These are phyloP conservation scores for Lenwebbia sp. DNA, from an alignment of 345 rosid genomes.

Conservation along the genomic window DNA sequence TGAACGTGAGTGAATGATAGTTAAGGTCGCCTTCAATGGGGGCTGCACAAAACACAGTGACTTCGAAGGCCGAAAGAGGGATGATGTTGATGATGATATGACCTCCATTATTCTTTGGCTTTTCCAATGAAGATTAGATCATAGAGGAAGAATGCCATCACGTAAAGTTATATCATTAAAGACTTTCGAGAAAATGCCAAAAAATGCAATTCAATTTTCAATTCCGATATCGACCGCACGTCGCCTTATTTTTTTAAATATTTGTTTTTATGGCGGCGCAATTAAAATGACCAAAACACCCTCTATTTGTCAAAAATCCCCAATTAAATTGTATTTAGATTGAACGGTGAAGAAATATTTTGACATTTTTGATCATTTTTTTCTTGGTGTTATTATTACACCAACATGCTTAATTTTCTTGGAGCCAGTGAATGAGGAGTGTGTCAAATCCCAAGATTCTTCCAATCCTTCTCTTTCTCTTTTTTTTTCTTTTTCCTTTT, in stretches of 20 bases:
- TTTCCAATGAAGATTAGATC: not conserved
- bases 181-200: not conserved
- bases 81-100: not conserved
- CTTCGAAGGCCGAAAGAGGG: not conserved
- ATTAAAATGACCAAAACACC: not conserved
- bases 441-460: constrained; percentile 30
- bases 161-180: not conserved
- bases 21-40: constrained; percentile 2
- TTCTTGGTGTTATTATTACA: constrained; percentile 5
- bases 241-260: not conserved
- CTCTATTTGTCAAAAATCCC: not conserved
- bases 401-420: constrained; percentile 9
- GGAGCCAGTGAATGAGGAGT: constrained; percentile 24
- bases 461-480: constrained; percentile 5
- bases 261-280: not conserved
- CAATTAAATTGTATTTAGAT: not conserved
- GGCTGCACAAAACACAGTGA: constrained; percentile 29
- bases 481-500: not conserved
- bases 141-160: not conserved
- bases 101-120: not conserved
- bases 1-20: constrained; percentile 10
- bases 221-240: not conserved
- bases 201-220: not conserved
- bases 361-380: not conserved
- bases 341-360: not conserved